Base-by-base conservation (phyloP, 805 yeast genomes). In the Lipomyces lipofer region DNA sequence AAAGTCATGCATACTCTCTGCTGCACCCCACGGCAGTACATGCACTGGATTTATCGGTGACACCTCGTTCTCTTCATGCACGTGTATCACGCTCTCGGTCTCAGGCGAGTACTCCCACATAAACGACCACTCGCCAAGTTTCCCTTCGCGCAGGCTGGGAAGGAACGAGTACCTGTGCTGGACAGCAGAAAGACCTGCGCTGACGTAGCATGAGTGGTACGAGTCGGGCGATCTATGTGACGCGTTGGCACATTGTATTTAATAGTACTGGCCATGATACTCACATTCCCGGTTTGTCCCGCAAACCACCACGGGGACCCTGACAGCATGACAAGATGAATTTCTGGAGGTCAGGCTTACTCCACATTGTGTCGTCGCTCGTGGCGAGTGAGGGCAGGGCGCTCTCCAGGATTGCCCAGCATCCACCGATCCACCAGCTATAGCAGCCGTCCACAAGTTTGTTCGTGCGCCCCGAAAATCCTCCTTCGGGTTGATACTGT, bases 381-480 rank as follows among this genome's bases (percentile, higher is more conserved):
- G 8, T 72, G 69, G 0, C 67, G 64, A 1, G 69, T 65, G 13
- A 9, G 6, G 67, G 72, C 1, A 74, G 32, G 0, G 84, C 72
- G 0, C 78, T 73, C 55, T 87, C 94, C 3, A 89, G 54, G 32
- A 88, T 69, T 0, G 88, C 82, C 58, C 78, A 74, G 35, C 84
- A 68, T 0, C 89, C 95, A 1, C 98, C 98, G 1, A 90, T 85
- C 99, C 99, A 94, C 69, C 86, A 92, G 66, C 92, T 82, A 68
- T 94, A 94, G 69, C 99, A 94, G 0, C 96, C 97, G 68, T 94
- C 99, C 1, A 94, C 98, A 29, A 94, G 76, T 67, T 94, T 94
- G 68, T 92, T 92, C 0, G 95, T 81, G 51, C 99, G 78, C 0
- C 99, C 99, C 10, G 83, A 78, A 44, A 92, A 78, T 0, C 98